Evolutionary conservation across 1,139 yeast species (phyloP).

Genomic region (Yamadazyma siamensis): DNA sequence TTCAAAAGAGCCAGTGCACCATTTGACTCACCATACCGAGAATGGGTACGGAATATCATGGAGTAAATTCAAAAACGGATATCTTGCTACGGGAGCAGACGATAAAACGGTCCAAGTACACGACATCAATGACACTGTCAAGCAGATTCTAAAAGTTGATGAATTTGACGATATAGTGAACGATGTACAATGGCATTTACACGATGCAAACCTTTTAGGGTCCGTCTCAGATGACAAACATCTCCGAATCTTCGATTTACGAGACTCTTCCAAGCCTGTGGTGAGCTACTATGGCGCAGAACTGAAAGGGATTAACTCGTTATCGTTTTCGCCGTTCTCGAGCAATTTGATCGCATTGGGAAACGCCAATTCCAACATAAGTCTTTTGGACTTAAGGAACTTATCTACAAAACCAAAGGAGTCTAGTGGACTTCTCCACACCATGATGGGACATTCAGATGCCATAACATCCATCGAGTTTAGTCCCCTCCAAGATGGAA

Average conservation of each 20-base stretch:
- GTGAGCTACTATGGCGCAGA: conserved; percentile 28
- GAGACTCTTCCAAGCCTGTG: conserved; percentile 24
- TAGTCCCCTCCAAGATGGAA: conserved; percentile 67
- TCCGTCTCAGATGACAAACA: conserved; percentile 67
- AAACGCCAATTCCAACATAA: conserved; percentile 64
- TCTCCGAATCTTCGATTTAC: conserved; percentile 41
- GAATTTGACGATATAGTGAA: conserved; percentile 62
- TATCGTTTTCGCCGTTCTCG: conserved; percentile 64
- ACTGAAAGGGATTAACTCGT: conserved; percentile 52
- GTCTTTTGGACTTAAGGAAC: conserved; percentile 57
- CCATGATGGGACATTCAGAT: conserved; percentile 76
- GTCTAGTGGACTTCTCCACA: conserved; percentile 44
- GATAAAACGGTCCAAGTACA: conserved; percentile 60
- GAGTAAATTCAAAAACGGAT: conserved; percentile 47
- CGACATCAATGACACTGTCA: conserved; percentile 34
- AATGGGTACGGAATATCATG: conserved; percentile 77
- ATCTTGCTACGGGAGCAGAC: conserved; percentile 59
- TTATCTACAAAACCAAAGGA: conserved; percentile 16
- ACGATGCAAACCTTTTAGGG: conserved; percentile 51
- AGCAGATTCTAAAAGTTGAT: conserved; percentile 19
- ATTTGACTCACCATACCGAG: conserved; percentile 52
- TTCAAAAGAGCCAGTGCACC: conserved; percentile 21
- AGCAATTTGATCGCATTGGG: conserved; percentile 62
- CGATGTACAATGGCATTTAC: conserved; percentile 68
- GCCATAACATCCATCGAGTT: conserved; percentile 68